phyloP scores from a whole-genome alignment of 257 asterid genomes.

The Solanum sejunctum region DNA sequence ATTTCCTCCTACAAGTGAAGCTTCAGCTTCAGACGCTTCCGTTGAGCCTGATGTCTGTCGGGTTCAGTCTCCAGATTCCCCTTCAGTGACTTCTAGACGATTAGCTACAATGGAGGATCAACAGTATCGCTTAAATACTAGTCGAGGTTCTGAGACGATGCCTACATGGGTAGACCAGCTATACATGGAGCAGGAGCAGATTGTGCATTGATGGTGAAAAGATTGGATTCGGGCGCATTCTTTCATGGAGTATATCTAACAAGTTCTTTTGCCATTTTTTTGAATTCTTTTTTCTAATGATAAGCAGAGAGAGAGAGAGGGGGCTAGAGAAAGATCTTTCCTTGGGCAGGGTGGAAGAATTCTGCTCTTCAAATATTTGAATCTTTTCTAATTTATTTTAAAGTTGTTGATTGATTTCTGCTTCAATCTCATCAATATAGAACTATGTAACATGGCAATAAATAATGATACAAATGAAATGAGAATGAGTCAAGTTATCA shows the following conservation, averaged over 20 bases:
- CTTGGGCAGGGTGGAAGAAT: slow-evolving; percentile 9
- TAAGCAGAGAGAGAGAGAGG: background rate
- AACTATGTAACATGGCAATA: background rate
- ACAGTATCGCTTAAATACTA: background rate
- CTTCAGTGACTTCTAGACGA: background rate
- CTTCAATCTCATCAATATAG: background rate
- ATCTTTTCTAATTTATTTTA: background rate
- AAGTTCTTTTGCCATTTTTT: slow-evolving; percentile 5
- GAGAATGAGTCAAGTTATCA: background rate
- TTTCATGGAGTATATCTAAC: background rate
- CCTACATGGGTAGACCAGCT: slow-evolving; percentile 24
- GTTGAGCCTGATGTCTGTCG: slow-evolving; percentile 8
- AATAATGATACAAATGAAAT: background rate
- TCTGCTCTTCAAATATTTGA: slow-evolving; percentile 1
- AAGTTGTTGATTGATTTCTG: background rate
- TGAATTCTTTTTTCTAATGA: background rate
- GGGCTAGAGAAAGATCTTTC: background rate
- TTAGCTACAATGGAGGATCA: background rate
- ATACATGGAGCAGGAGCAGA: slow-evolving; percentile 27
- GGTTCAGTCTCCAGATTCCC: slow-evolving; percentile 13
- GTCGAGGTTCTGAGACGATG: slow-evolving; percentile 8
- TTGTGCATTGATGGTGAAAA: slow-evolving; percentile 10
- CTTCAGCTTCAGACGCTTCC: background rate
- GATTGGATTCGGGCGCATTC: background rate
- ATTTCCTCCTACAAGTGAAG: background rate